phyloP scores from a whole-genome alignment of 2,329 filamentous ascomycete genomes.

The Colletotrichum zoysiae region DNA sequence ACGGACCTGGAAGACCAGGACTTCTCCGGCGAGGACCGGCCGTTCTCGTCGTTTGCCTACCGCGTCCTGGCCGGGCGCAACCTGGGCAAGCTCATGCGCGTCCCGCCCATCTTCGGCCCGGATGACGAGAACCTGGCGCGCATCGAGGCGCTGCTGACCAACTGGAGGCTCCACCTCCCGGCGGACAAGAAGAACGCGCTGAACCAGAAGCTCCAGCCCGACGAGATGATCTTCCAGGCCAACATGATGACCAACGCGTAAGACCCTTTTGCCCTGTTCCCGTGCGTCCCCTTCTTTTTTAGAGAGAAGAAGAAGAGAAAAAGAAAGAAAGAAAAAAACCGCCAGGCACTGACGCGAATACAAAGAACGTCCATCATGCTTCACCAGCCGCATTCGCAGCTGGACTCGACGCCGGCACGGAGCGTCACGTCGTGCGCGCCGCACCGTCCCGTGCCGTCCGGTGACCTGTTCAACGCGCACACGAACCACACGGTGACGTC shows the following conservation, averaged over 20 bases:
- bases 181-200: constrained; percentile 77
- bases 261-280: constrained; percentile 44
- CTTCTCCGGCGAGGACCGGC: constrained; percentile 77
- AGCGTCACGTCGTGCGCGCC: constrained; percentile 76
- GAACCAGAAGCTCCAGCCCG: constrained; percentile 76
- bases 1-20: constrained; percentile 81
- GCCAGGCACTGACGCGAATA: constrained; percentile 17
- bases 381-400: constrained; percentile 82
- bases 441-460: constrained; percentile 63
- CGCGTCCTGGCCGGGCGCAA: constrained; percentile 85
- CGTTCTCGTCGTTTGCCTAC: constrained; percentile 88
- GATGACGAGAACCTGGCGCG: constrained; percentile 65
- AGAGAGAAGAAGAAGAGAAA: not conserved
- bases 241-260: constrained; percentile 79
- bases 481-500: constrained; percentile 85
- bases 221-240: constrained; percentile 93
- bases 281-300: not conserved
- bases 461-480: constrained; percentile 72
- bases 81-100: constrained; percentile 79
- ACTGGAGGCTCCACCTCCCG: constrained; percentile 86
- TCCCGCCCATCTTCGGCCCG: constrained; percentile 63
- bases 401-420: constrained; percentile 72
- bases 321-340: not conserved
- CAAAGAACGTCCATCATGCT: constrained; percentile 76
- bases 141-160: constrained; percentile 69